Evolutionary conservation across 495 filamentous ascomycete genomes (phyloP), one percentile per base, ranked within the genome.

Genomic region (Extremus antarcticus): DNA sequence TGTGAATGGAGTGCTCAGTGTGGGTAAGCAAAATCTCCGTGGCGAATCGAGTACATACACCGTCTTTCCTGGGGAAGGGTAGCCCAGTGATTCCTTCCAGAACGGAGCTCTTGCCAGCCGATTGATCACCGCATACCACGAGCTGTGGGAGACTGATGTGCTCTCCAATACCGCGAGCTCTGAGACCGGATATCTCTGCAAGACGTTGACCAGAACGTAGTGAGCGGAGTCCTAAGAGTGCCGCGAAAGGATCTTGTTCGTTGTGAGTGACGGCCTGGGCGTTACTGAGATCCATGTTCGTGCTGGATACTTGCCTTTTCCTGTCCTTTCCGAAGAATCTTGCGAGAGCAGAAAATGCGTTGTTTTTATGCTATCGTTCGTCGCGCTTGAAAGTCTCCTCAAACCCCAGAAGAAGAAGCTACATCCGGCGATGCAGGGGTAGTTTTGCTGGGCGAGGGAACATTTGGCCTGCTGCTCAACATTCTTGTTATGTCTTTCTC

Each of bases 1-100:
- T 38, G 8, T 32, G 10, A 11, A 21, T 15, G 3, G 16, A 10
- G 7, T 13, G 2, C 19, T 46, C 51, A n/a, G 73, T 65, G 10
- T 76, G 70, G 0, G 77, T 72, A 11, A 82, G 75, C 21, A 82
- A 66, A 8, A 83, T 55, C 55, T 82, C 76, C 0, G 76, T 84
- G 10, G 78, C 71, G 55, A 81, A 82, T 35, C 76, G 65, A 1
- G 79, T 81, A 58, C 78, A 80, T 0, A 83, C 66, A 46, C 64
- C 76, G 53, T 73, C 72, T 39, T 74, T 73, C 0, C 64, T 66
- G 0, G 78, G 77, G 57, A 69, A 68, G 0, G 47, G 43, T 0
- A 69, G 54, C 3, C 60, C 46, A 1, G 65, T 59, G 23, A 70
- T 63, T 15, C 61, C 63, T 43, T 69, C 61, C 24, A 60, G 41